Evolutionary conservation across 495 filamentous ascomycete genomes (phyloP), one percentile per base, ranked within the genome.

Genomic region (Neurospora discreta): DNA sequence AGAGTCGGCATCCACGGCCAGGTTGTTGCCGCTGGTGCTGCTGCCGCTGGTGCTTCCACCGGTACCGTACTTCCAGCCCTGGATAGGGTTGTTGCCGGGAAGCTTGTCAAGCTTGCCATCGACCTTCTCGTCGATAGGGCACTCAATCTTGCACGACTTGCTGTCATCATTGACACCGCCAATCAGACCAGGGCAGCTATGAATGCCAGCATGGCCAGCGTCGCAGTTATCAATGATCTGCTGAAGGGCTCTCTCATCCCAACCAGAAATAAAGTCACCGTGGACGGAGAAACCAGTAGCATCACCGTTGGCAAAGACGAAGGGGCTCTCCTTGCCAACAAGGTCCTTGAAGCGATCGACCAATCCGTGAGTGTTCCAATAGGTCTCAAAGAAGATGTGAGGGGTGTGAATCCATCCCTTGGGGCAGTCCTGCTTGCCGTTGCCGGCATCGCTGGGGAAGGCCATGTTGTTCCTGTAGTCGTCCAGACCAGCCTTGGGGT

Each of bases 191-290:
- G 88, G 82, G 81, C 90, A 92, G 70, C 84, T 76, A 69, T 87
- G 79, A 70, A 91, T 82, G n/a, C 80, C 83, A 36, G 76, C 78
- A 71, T 84, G 84, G 43, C 85, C 82, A 71, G 78, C 83, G 70
- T 87, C 82, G 82, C 91, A 93, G 67, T 79, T 84, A 72, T 77
- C 81, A 72, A 91, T 83, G 72, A 88, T 89, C 41, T 84, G 81
- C 77, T 91, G 85, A 23, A 93, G 87, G 69, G 85, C 81, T 6
- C 80, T 73, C 69, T 83, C 78, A 73, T 93, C 87, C 91, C 91
- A 94, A 39, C 90, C 91, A 67, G 91, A 87, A 60, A 93, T 81
- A 79, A 93, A 92, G 80, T 93, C 90, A 41, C 85, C 90, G 80
- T 93, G 91, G 68, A 86, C 85, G 39, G 81, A 82, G 78, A 80